Base-by-base conservation (phyloP, 139 green algal species). In the Chara braunii region DNA sequence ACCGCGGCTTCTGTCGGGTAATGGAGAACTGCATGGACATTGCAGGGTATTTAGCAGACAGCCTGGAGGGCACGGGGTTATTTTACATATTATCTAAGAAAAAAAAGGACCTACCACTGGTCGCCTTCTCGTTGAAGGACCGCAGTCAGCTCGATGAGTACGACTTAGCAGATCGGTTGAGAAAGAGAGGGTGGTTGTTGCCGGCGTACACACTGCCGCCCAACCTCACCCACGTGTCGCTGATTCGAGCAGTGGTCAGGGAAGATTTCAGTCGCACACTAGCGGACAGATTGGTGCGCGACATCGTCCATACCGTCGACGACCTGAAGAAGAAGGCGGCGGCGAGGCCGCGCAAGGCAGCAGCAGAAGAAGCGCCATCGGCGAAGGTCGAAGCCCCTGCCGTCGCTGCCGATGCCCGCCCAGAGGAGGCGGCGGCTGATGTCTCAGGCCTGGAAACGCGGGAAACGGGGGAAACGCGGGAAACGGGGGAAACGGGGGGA, bases 161-260 rank as follows among this genome's bases (percentile, higher is more conserved):
- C 48, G 48, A 78, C n/a, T 50, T 78, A 28, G 64, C 69, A n/a
- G 67, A 78, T 12, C 14, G 42, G 37, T 45, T 78, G 12, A 37
- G 56, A 14, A 30, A 70, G 22, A 69, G 33, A 2, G 69, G 69
- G 31, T 78, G 69, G 69, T 67, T 77, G 14, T 50, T 78, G 9
- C 69, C 69, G 7, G 69, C 69, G 24, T 78, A 78, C 31, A 78
- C 69, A 14, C 74, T 78, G 69, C 64, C 69, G n/a, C 69, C 69
- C 7, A 30, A 78, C 55, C 43, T 58, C 48, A n/a, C n/a, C n/a
- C n/a, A n/a, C 18, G 65, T 74, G 29, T 48, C 5, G 12, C 63
- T 74, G 29, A 48, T 74, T 2, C 60, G 51, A n/a, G 43, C 60
- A 7, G n/a, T 50, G 4, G 34, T 58, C 42, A 70, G 74, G 1